Conservation (phyloP, 2,329 filamentous ascomycete species). For the Aspergillus sp. region DNA sequence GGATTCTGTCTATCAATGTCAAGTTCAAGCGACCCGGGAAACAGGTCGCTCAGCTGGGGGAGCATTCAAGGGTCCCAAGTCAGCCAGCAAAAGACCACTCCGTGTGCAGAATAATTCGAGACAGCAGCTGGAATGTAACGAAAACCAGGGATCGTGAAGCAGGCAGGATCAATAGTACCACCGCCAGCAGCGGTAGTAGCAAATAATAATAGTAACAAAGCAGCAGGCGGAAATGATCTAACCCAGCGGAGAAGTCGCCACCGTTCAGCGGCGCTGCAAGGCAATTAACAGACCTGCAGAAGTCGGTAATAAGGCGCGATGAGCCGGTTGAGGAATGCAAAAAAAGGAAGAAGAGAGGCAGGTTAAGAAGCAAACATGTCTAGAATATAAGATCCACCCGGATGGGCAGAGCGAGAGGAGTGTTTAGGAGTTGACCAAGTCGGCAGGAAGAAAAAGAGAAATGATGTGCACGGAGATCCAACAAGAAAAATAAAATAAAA, state of each 20-base stretch:
- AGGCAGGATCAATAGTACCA: constrained; percentile 1
- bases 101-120: not conserved
- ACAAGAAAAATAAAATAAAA: not conserved
- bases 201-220: not conserved
- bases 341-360: not conserved
- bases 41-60: constrained; percentile 16
- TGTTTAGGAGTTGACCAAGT: constrained; percentile 13
- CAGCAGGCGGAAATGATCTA: not conserved
- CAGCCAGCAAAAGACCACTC: constrained; percentile 10
- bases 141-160: constrained; percentile 4
- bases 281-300: not conserved
- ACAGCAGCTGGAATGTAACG: constrained; percentile 5
- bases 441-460: constrained; percentile 1
- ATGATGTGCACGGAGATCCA: constrained; percentile 5
- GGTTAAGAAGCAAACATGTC: not conserved
- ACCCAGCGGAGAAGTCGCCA: not conserved
- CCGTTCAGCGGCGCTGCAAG: not conserved
- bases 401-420: constrained; percentile 6
- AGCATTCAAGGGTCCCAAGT: constrained; percentile 10
- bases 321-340: not conserved
- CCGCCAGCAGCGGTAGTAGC: not conserved
- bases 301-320: not conserved
- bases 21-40: not conserved
- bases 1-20: not conserved
- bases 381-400: not conserved